These are phyloP conservation scores for Saccharomycopsis olivae DNA, from an alignment of 805 yeast species.

Conservation along the genomic window DNA sequence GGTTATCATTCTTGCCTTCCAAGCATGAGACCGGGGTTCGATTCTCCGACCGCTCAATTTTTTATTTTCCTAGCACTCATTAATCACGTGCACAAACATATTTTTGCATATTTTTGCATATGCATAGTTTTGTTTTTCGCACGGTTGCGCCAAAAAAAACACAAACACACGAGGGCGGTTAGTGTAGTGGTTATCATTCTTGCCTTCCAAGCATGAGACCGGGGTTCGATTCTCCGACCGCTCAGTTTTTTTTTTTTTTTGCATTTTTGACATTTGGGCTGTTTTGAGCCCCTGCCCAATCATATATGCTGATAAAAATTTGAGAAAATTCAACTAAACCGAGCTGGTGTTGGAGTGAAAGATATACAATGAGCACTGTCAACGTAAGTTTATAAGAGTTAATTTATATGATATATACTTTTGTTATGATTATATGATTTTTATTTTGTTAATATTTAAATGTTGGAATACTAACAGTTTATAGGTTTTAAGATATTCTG, in stretches of 20 bases:
- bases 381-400: constrained; percentile 3
- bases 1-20: constrained; percentile 20
- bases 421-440: background rate
- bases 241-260: constrained; percentile 16
- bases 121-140: too few relatives aligned
- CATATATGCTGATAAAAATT: background rate
- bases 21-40: constrained; percentile 19
- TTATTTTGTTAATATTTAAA: background rate
- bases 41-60: constrained; percentile 18
- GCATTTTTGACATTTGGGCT: background rate
- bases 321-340: background rate
- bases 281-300: background rate
- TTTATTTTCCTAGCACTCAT: constrained; percentile 5
- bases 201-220: constrained; percentile 19
- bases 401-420: background rate
- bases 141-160: too few relatives aligned
- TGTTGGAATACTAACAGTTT: background rate
- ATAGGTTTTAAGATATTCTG: constrained; percentile 85
- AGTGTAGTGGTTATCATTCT: constrained; percentile 19
- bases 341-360: background rate
- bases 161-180: constrained; percentile 1
- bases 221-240: constrained; percentile 19
- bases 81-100: too few relatives aligned
- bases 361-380: constrained; percentile 2
- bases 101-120: too few relatives aligned